phyloP scores from a whole-genome alignment of 2,329 filamentous ascomycete species.

The Cryphonectria radicalis region DNA sequence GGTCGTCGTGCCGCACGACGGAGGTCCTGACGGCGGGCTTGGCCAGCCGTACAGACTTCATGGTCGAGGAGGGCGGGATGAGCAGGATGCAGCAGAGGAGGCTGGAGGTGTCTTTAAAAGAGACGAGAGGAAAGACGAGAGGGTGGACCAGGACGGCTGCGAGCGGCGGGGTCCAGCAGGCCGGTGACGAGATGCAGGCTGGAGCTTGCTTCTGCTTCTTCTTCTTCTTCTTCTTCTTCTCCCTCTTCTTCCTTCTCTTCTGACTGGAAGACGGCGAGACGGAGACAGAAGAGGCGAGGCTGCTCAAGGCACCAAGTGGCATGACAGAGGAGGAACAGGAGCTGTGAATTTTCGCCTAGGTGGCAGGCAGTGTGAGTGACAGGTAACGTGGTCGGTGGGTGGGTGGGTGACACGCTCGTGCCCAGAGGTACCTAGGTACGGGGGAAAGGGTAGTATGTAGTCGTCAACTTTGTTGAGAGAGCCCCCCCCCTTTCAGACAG shows the following conservation, averaged over 20 bases:
- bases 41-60: slow-evolving; percentile 23
- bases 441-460: background rate
- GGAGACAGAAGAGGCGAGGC: slow-evolving; percentile 6
- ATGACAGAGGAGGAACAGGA: slow-evolving; percentile 4
- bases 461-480: background rate
- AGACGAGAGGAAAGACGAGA: slow-evolving; percentile 21
- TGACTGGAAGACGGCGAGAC: slow-evolving; percentile 5
- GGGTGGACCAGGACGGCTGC: slow-evolving; percentile 23
- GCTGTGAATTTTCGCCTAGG: background rate
- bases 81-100: slow-evolving; percentile 17
- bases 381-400: background rate
- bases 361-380: slow-evolving; percentile 6
- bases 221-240: too few species aligned
- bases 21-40: slow-evolving; percentile 28
- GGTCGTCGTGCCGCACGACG: slow-evolving; percentile 25
- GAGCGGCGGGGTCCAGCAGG: slow-evolving; percentile 10
- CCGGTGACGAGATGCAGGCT: slow-evolving; percentile 8
- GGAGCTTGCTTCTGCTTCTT: slow-evolving; percentile 1
- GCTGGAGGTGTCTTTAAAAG: slow-evolving; percentile 16
- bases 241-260: background rate
- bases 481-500: background rate
- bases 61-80: slow-evolving; percentile 14
- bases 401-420: background rate
- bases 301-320: slow-evolving; percentile 18
- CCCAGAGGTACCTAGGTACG: slow-evolving; percentile 3